Evolutionary conservation across 169 alveolate species (phyloP), one percentile per base, ranked within the genome.

Genomic region (Babesia caballi): DNA sequence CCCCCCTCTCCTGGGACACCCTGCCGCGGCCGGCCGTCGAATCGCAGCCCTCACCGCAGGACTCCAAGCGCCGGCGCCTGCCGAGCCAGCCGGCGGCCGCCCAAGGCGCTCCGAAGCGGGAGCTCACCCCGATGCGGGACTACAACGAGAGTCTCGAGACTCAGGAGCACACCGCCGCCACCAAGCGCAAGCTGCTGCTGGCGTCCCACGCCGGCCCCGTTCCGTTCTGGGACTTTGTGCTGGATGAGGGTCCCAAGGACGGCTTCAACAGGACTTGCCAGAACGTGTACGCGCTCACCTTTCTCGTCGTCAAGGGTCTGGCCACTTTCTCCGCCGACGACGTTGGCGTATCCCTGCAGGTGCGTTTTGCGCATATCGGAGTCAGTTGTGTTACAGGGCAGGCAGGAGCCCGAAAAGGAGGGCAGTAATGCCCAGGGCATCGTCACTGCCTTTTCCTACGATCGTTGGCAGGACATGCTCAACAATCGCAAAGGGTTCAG

Each of bases 181-280:
- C 71, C 40, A 61, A 28, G 44, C 6, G 9, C 21, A 36, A 25
- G n/a, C 27, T 81, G 21, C 17, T 33, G 51, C 27, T 9, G 2
- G 46, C n/a, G 5, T n/a, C 88, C 32, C 28, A 33, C n/a, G 42
- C 7, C 23, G 49, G 23, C 11, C 84, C 88, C 1, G 66, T 81
- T 5, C 12, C 44, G 5, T 88, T 88, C 74, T 73, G 87, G 84
- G 78, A 83, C 21, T 88, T 88, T 58, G 83, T 88, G 23, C 57
- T 88, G 15, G 93, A 88, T 33, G 49, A 61, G 28, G 90, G 74
- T 67, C 91, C 91, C 3, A 7, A 46, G 23, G 61, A 88, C 44
- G 93, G 93, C 47, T 88, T 44, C 72, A 88, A 77, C 81, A 81
- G 66, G 69, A 88, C 93, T 23, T 84, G 91, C 49, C 77, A 58